phyloP scores from a whole-genome alignment of 2,329 filamentous ascomycete genomes.

The Colletotrichum lentis region DNA sequence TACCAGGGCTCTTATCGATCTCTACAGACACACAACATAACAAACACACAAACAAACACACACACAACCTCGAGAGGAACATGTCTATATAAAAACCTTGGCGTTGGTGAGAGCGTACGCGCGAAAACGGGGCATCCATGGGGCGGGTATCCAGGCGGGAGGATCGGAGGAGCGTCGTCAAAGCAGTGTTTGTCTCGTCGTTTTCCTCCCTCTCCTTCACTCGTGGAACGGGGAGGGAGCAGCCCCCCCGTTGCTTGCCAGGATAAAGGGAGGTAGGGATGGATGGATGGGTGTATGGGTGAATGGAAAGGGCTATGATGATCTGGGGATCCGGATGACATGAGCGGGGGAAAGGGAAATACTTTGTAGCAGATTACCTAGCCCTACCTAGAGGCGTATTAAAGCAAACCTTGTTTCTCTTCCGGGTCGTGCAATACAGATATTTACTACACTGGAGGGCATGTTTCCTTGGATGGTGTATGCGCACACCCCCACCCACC shows the following conservation, averaged over 20 bases:
- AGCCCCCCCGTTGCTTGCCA: background rate
- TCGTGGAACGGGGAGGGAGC: too few relatives aligned
- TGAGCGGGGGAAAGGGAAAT: too few relatives aligned
- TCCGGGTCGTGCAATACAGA: background rate
- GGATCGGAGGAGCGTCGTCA: constrained; percentile 1
- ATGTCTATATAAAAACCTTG: background rate
- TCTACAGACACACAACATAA: background rate
- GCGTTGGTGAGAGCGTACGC: constrained; percentile 21
- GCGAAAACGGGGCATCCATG: background rate
- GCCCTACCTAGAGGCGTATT: constrained; percentile 27
- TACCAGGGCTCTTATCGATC: background rate
- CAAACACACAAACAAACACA: background rate
- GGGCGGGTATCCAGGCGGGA: constrained; percentile 11
- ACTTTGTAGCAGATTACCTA: background rate
- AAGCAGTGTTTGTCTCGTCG: background rate
- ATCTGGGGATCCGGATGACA: background rate
- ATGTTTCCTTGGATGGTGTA: background rate
- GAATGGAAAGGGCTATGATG: background rate
- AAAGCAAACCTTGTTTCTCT: constrained; percentile 26
- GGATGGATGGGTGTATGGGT: background rate
- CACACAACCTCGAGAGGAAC: background rate
- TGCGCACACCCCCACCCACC: too few relatives aligned
- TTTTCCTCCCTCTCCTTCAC: too few relatives aligned
- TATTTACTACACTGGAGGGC: background rate
- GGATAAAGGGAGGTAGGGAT: background rate